Base-by-base conservation (phyloP, 805 yeast species). In the Teunomyces tritomae region DNA sequence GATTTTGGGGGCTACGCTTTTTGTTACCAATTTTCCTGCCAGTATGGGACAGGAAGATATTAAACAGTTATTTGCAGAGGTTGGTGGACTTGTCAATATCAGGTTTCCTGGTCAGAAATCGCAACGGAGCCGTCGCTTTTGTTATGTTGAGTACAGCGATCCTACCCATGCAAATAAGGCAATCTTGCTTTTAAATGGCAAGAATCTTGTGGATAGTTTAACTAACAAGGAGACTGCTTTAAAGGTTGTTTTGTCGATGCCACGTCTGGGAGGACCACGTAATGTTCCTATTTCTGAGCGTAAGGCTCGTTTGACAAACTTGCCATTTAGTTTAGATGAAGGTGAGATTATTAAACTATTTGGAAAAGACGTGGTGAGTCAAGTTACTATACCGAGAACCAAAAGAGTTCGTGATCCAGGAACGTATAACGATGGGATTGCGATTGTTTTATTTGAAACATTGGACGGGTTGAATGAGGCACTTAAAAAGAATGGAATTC, bases 21-120 rank as follows among this genome's bases (percentile, higher is more conserved):
- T 89, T 85, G 82, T 84, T 2, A 79, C 91, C 0, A 88, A 88
- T 57, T 87, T 78, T 56, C 90, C 95, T 0, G 84, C 88, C 2
- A 57, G 66, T 0, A 77, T 61, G 49, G 70, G 73, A 0, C 67
- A 68, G 20, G 63, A 61, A 0, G 66, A 73, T 4, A 44, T 89
- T 0, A 54, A 57, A 11, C 51, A 57, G 0, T 16, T 78, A 8
- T 83, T 87, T 57, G 47, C 58, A 0, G 39, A 62, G 2, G 58
- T 56, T 35, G 82, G 83, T 0, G 51, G 64, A 2, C 58, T 82
- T 3, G 50, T 79, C 1, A 76, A 79, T 44, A 65, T 84, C 0
- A 67, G 96, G 44, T 69, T 87, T 29, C 96, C 96, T 0, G 77
- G 87, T 0, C 74, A 83, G 49, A 73, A 72, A 39, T 73, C 66